Conservation (phyloP, 2,329 filamentous ascomycete genomes). For the Aspergillus carbonarius region DNA sequence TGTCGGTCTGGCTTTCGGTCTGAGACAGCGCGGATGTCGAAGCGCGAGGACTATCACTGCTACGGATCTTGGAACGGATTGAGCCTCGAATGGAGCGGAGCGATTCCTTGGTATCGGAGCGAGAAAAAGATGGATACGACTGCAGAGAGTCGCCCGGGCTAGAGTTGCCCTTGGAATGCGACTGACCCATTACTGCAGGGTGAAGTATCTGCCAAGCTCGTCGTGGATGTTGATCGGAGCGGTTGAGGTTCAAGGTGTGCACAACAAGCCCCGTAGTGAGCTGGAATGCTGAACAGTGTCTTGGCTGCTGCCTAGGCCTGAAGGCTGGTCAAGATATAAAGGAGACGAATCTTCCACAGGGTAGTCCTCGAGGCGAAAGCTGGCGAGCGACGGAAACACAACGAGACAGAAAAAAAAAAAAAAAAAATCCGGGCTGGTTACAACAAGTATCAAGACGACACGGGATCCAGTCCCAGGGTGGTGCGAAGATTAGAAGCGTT, state of each 20-base stretch:
- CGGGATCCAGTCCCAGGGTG: background rate
- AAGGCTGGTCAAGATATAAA: conserved; percentile 17
- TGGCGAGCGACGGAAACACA: background rate
- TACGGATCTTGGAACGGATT: conserved; percentile 78
- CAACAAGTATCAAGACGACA: background rate
- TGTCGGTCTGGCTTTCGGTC: conserved; percentile 58
- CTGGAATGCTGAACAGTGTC: conserved; percentile 29
- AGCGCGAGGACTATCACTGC: conserved; percentile 74
- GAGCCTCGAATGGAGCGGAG: conserved; percentile 78
- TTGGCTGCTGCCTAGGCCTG: conserved; percentile 25
- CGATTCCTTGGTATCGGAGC: conserved; percentile 90
- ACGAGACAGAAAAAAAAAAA: too few species aligned
- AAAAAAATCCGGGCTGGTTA: conserved; percentile 1
- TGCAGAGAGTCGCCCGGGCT: conserved; percentile 65
- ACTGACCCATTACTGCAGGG: conserved; percentile 49
- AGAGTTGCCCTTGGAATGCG: conserved; percentile 55
- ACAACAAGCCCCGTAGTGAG: conserved; percentile 23
- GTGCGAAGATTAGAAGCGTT: conserved; percentile 3
- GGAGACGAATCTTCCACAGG: conserved; percentile 12
- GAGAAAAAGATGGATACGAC: conserved; percentile 87
- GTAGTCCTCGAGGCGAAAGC: background rate
- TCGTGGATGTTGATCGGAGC: conserved; percentile 23
- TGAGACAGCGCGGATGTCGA: conserved; percentile 66
- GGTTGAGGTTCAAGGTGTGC: conserved; percentile 21
- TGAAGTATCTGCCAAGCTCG: conserved; percentile 35